Evolutionary conservation across 345 rosid species (phyloP).

Genomic region (Brassica carinata): DNA sequence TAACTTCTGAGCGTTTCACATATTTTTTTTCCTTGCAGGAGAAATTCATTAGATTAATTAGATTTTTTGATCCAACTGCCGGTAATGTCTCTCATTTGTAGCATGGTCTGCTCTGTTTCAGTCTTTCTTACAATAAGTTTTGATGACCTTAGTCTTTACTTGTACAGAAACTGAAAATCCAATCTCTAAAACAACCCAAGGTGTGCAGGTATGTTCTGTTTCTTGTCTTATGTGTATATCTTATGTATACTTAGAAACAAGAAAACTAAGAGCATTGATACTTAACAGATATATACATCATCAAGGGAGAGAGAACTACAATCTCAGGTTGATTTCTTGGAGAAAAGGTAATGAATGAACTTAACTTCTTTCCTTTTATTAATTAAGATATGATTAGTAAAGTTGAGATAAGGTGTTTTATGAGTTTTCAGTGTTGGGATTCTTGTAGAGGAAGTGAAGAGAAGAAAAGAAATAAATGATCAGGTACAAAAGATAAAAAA

Average conservation of each 20-base stretch:
- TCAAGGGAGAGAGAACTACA: conserved; percentile 69
- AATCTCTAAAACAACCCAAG: conserved; percentile 16
- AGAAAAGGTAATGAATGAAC: conserved; percentile 62
- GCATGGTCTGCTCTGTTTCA: conserved; percentile 44
- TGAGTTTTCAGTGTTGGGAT: conserved; percentile 55
- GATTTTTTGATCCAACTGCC: conserved; percentile 58
- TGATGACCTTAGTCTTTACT: conserved; percentile 1
- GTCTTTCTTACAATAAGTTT: conserved; percentile 37
- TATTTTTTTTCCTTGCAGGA: conserved; percentile 53
- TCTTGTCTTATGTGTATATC: not conserved
- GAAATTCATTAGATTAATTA: conserved; percentile 73
- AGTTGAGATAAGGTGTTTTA: not conserved
- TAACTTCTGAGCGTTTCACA: not conserved
- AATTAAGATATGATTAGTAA: not conserved
- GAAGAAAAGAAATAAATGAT: conserved; percentile 58
- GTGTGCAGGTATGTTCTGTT: conserved; percentile 19
- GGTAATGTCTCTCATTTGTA: conserved; percentile 49
- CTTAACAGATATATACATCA: conserved; percentile 51
- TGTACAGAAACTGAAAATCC: conserved; percentile 20
- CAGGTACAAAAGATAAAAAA: conserved; percentile 49
- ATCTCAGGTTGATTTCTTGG: conserved; percentile 60
- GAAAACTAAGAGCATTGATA: not conserved
- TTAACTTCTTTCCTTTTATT: not conserved
- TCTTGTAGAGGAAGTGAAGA: conserved; percentile 74
- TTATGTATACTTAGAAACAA: not conserved